Evolutionary conservation across 345 rosid genomes (phyloP), one percentile per base, ranked within the genome.

Genomic region (Anacardium occidentale): DNA sequence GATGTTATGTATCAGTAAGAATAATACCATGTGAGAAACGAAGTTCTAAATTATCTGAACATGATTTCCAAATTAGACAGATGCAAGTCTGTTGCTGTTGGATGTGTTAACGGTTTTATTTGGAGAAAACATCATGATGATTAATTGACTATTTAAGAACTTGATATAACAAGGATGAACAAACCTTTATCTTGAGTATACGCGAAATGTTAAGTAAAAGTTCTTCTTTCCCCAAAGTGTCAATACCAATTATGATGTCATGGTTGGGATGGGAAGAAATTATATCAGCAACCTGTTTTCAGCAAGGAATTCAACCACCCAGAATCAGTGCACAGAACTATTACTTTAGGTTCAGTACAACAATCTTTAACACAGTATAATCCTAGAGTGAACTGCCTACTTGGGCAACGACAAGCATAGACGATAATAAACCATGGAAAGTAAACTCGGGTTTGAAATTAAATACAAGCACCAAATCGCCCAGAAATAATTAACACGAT

Each of bases 171-270:
- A 51, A 53, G 22, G 32, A 18, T 37, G 54, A 59, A 15, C 78
- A 64, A 18, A 85, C 95, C 91, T 93, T 93, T 60, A 70, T 78
- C 21, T 88, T 77, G 18, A 93, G 90, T 71, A 71, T 56, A 14
- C 65, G 82, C 4, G 90, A 79, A 68, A 93, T 78, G 60, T 84
- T 82, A 76, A 88, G 62, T 55, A 93, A 78, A 48, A 91, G 84
- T 12, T 93, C 85, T 79, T 93, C 95, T 64, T 91, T 91, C 32
- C 98, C 98, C 76, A 91, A 68, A 18, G 83, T 70, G 72, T 89
- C 91, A 62, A 93, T 64, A 59, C 86, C 97, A 54, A 93, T 88
- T 71, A 93, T 71, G 62, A 93, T 62, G 71, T 88, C 93, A 65
- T 89, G 92, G 0, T 74, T 75, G 52, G 95, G 95, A 79, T 93